Evolutionary conservation across 139 green algal genomes (phyloP), one percentile per base, ranked within the genome.

Genomic region (Coccomyxa sp.): DNA sequence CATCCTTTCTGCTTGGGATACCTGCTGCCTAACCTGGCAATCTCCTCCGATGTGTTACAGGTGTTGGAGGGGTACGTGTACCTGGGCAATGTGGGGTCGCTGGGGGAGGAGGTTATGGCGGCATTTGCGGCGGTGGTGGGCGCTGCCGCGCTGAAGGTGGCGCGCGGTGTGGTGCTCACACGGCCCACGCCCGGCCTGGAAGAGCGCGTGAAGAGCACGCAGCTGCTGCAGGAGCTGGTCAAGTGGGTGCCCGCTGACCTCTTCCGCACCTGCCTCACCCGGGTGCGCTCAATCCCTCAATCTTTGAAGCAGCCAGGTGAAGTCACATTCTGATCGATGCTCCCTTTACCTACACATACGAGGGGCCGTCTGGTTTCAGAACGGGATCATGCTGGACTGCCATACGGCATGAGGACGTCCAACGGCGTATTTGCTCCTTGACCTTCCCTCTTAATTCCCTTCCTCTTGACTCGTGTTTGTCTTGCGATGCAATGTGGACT

Each of bases 1-100:
- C 38, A 51, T 51, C 38, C 3, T 51, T 51, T 7, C 38, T 51
- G 38, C 38, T 51, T 51, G 7, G n/a, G 38, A 51, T 7, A 51
- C 38, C 7, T 51, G 7, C 38, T 51, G 38, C 38, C 7, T 51
- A 58, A 60, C 76, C 0, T 66, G 7, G 3, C 17, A 17, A 59
- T 3, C 13, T 63, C 16, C 31, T 80, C 16, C 4, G 27, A 16
- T 10, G n/a, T 78, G 71, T 28, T 27, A 13, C 79, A 86, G 84
- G 83, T 89, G 17, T 79, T 91, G 76, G 88, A 91, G 76, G 88
- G 88, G 0, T 91, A 90, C 82, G 80, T 87, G 45, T 88, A 86
- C 32, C 82, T 91, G 58, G 84, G 84, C 60, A 86, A 85, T 58
- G 85, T 84, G 27, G 86, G 58, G 13, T 28, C 82, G 51, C 83